These are phyloP conservation scores for Fomitopsis betulina DNA, from an alignment of 1,284 basidiomycete species.

Conservation along the genomic window DNA sequence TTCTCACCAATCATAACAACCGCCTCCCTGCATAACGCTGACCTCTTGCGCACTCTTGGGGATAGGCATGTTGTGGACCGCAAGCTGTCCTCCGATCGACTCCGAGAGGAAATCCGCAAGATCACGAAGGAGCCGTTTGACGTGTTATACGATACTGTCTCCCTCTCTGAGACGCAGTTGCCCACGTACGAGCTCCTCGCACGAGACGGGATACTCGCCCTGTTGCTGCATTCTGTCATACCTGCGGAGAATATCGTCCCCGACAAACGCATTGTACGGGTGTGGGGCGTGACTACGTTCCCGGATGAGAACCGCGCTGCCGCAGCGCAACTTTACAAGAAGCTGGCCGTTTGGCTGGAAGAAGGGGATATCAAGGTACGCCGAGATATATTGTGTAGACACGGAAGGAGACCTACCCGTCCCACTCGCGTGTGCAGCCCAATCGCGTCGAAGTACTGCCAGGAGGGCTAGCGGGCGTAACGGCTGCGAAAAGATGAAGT, in stretches of 20 bases:
- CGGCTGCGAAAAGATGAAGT: slow-evolving; percentile 36
- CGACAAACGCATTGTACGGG: slow-evolving; percentile 7
- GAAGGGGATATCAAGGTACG: slow-evolving; percentile 17
- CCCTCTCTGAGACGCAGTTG: slow-evolving; percentile 10
- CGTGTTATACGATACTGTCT: slow-evolving; percentile 35
- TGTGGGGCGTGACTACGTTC: slow-evolving; percentile 4
- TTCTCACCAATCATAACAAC: neutral
- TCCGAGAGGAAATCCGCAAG: slow-evolving; percentile 20
- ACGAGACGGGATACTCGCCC: slow-evolving; percentile 19
- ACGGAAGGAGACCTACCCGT: neutral
- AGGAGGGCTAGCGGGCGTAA: slow-evolving; percentile 41
- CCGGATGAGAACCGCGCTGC: slow-evolving; percentile 1
- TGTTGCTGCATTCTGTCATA: slow-evolving; percentile 4
- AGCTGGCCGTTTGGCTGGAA: slow-evolving; percentile 10
- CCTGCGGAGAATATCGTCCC: neutral
- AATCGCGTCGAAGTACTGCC: slow-evolving; percentile 37
- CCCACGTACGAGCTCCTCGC: slow-evolving; percentile 23
- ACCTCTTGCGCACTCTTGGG: slow-evolving; percentile 43
- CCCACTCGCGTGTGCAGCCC: slow-evolving; percentile 12
- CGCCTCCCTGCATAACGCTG: slow-evolving; percentile 39
- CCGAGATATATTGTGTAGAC: neutral
- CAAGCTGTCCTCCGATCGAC: slow-evolving; percentile 17
- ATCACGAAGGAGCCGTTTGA: slow-evolving; percentile 27
- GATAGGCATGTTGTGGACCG: slow-evolving; percentile 51
- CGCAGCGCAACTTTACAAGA: slow-evolving; percentile 8